Evolutionary conservation across 2,329 filamentous ascomycete species (phyloP).

Genomic region (Whalleya microplaca): DNA sequence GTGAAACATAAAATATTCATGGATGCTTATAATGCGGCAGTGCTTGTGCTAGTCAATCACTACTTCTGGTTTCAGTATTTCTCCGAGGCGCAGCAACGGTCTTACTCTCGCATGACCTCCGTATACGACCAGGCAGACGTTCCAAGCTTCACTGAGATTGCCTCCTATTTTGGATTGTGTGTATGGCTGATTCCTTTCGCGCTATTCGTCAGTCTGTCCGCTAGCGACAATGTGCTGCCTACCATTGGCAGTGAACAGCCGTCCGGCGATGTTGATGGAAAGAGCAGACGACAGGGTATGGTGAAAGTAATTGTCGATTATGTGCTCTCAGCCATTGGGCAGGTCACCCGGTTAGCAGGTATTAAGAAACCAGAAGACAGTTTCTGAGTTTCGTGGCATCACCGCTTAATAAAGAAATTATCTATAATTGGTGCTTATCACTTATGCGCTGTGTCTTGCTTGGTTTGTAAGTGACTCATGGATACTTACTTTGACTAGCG

Average conservation of each 20-base stretch:
- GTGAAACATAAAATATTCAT: not conserved
- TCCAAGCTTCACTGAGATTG: conserved; percentile 90
- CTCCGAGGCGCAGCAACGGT: conserved; percentile 62
- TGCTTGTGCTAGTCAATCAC: conserved; percentile 85
- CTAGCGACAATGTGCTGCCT: conserved; percentile 91
- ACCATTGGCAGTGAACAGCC: conserved; percentile 81
- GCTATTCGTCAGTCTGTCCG: conserved; percentile 90
- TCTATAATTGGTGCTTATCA: conserved; percentile 12
- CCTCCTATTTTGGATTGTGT: conserved; percentile 93
- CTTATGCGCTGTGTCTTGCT: not conserved
- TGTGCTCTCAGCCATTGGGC: conserved; percentile 55
- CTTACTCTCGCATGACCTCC: conserved; percentile 61
- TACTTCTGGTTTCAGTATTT: conserved; percentile 97
- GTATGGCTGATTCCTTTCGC: conserved; percentile 97
- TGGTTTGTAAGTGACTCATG: not conserved
- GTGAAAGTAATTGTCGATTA: conserved; percentile 67
- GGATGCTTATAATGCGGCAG: conserved; percentile 46
- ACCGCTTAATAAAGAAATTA: conserved; percentile 7
- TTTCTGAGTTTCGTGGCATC: conserved; percentile 33
- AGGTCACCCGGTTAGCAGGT: conserved; percentile 45
- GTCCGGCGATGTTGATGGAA: conserved; percentile 48
- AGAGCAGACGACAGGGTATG: conserved; percentile 64
- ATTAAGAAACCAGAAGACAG: conserved; percentile 46
- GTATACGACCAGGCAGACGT: conserved; percentile 66
- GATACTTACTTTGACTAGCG: not conserved